Evolutionary conservation across 75 land plant species (phyloP), one percentile per base, ranked within the genome.

Genomic region (Pinus taeda): DNA sequence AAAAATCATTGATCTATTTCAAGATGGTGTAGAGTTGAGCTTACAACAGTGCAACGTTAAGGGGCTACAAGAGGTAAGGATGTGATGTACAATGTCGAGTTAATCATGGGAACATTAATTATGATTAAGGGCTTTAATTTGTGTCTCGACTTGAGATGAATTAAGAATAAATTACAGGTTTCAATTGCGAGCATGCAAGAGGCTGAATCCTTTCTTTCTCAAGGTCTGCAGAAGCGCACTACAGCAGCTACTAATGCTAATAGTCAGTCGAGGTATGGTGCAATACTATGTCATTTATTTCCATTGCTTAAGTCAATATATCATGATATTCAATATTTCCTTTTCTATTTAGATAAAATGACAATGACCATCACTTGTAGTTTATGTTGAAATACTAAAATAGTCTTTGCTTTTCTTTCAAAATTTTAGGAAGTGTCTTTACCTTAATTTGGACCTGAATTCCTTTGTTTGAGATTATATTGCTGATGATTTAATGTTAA

Each of bases 241-340:
- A 92, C 92, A 33, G 90, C 92, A 12, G 74, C 29, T 57, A 92
- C 95, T 66, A 83, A 85, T 77, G 62, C 88, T 36, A 92, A 92
- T 42, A 65, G 76, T 70, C 87, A 83, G 30, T 92, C 95, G 11
- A 92, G 95, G 95, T 83, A 49, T 76, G 78, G 26, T 63, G 33
- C 14, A 17, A 63, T 69, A 3, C 13, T 39, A 42, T 39, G 72
- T 22, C 33, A 3, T 69, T 4, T 69, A 18, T n/a, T 69, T 3
- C 53, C 20, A 0, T 2, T 2, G 3, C 24, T 8, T 4, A n/a
- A 69, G 53, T 42, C 39, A n/a, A 65, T 7, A 69, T 69, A 42
- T 12, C 9, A 39, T 21, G 3, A 39, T 13, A 17, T 15, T 15
- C 42, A 65, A 15, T 20, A 65, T 65, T 65, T 69, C n/a, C 22